Evolutionary conservation across 2,329 filamentous ascomycete genomes (phyloP), one percentile per base, ranked within the genome.

Genomic region (Sporothrix curviconia): DNA sequence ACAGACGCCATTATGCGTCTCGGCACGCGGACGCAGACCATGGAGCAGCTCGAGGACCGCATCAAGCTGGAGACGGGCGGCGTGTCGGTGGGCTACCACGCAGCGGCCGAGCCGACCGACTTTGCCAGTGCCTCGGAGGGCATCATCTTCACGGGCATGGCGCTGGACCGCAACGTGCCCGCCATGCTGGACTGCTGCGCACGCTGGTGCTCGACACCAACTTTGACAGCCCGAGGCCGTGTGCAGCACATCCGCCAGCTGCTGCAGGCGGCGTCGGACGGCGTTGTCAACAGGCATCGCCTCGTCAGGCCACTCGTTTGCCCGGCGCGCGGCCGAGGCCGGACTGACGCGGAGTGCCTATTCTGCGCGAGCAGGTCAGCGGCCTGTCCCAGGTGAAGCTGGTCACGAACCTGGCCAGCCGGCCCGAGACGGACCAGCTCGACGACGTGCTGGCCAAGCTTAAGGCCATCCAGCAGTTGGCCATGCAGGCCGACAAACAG

Each of bases 31-130:
- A 82, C 85, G 59, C 89, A 89, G 78, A 85, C 85, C 0, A 96
- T 96, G 87, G 94, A 96, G 70, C 86, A 96, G 70, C 82, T 97
- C 53, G 94, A 99, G 71, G 94, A 97, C 67, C 74, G 92, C 56
- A 96, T 99, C 70, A 97, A 97, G 71, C 80, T 97, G 30, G 95
- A 95, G 75, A 97, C 94, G 1, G 94, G 94, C 19, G 94, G 94
- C 9, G 82, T 99, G 37, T 89, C 86, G 3, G 85, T 95, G 15
- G 85, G 87, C 1, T 92, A 96, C 64, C 89, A 95, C 72, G 83
- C 87, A n/a, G 85, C 87, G 0, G 83, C 92, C 0, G 90, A 85
- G 2, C 90, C 92, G 0, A 80, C 79, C 1, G 83, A 92, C 63
- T 83, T 89, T 56, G 78, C 81, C 30, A 76, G 80, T 25, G 87